phyloP scores from a whole-genome alignment of 805 yeast genomes.

The Kregervanrija pseudodelftensis region DNA sequence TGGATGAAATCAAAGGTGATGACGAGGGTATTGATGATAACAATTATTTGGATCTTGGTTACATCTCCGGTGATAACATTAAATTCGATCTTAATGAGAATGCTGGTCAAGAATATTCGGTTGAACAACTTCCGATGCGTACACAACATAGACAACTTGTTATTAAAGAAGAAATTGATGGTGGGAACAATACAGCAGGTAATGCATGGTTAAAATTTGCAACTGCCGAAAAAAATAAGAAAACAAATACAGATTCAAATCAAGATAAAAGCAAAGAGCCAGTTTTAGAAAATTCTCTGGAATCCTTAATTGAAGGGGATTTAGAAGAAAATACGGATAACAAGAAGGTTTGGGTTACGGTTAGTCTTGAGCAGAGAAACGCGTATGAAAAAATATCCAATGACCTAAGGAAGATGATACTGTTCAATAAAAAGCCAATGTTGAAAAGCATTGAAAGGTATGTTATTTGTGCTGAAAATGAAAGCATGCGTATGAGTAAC shows the following conservation, averaged over 20 bases:
- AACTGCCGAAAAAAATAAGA: too few relatives aligned
- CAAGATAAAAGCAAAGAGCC: background rate
- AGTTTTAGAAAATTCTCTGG: conserved; percentile 3
- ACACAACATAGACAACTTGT: conserved; percentile 24
- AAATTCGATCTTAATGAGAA: background rate
- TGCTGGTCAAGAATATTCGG: background rate
- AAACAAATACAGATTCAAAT: background rate
- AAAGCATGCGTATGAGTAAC: background rate
- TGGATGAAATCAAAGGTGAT: background rate
- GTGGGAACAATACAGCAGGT: conserved; percentile 11
- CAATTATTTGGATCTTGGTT: background rate
- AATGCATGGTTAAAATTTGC: conserved; percentile 20
- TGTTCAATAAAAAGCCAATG: conserved; percentile 23
- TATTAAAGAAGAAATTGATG: conserved; percentile 9
- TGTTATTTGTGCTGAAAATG: background rate
- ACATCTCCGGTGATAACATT: background rate
- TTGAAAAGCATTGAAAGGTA: conserved; percentile 9
- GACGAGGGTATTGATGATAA: background rate
- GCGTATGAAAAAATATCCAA: conserved; percentile 23
- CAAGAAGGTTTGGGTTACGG: conserved; percentile 17
- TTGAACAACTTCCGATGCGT: conserved; percentile 17
- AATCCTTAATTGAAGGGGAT: conserved; percentile 2
- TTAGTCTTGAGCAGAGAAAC: conserved; percentile 21
- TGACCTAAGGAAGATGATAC: conserved; percentile 22
- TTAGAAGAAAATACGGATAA: conserved; percentile 1